Evolutionary conservation across 345 rosid species (phyloP), one percentile per base, ranked within the genome.

Genomic region (Theobroma cacao): DNA sequence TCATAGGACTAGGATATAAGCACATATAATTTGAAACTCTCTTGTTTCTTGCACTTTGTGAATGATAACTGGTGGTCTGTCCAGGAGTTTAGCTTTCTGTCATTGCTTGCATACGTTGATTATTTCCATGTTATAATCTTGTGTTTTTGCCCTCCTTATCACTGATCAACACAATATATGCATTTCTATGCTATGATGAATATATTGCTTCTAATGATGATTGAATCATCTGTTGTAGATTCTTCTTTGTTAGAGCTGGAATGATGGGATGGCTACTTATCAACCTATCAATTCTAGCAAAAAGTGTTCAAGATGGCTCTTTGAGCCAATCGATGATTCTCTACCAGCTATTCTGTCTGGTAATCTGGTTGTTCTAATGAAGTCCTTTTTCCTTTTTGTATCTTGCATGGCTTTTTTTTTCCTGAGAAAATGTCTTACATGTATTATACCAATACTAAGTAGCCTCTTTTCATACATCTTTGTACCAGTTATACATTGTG

Each of bases 221-320:
- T 63, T 50, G 47, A 65, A 43, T 83, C 78, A 58, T 69, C 60
- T 77, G 77, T n/a, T 78, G 72, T 80, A 93, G 98, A 80, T 92
- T 95, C 88, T 91, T 93, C 90, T 93, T 92, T 84, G 98, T 95
- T 63, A 88, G 94, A 90, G 98, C 97, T 38, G 98, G 98, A 76
- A 95, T 95, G 98, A 92, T 93, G 98, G 98, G 98, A 75, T 95
- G 98, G 98, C 89, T 95, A 61, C 87, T 93, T 67, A 92, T 95
- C 84, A 95, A 95, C 77, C 88, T 92, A 77, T 95, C 99, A 61
- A 81, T 95, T 86, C 84, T 95, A 38, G 89, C 93, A 30, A 92
- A 86, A 90, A 90, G 94, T 86, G 75, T 87, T 74, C 85, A 85
- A 53, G 88, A 87, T 79, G 86, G 48, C 77, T 76, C 75, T 80